Base-by-base conservation (phyloP, 2,329 filamentous ascomycete genomes). In the Thielaviopsis punctulata region DNA sequence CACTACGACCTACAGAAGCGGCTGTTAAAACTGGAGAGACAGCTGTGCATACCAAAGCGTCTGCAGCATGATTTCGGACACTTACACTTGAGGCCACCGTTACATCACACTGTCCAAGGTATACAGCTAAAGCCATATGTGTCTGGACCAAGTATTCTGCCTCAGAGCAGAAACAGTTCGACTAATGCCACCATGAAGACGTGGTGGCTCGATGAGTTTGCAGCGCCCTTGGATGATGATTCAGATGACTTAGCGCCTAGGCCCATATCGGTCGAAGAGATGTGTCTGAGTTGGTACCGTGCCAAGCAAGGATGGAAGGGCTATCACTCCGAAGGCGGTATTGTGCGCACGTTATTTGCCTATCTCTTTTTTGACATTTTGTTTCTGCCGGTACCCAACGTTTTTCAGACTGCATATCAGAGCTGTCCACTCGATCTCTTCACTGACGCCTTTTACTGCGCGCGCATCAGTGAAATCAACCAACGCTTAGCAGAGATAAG, bases 1-100 rank as follows among this genome's bases (percentile, higher is more conserved):
- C 90, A 98, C 62, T 87, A 94, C 61, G 90, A 96, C 60, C 69
- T 98, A 6, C 90, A 96, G 64, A 96, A 95, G 64, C 82, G 92
- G 1, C 77, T 95, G n/a, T 75, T 78, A 48, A 96, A 95, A 66
- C 75, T 98, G 1, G 92, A 98, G 65, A 90, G 80, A 62, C 77
- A 79, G 33, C 71, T 96, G 6, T 87, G 84, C 56, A 77, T 95
- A 21, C 82, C 87, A 0, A 86, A 86, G 61, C 78, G 92, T 19
- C 75, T 86, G 45, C 89, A 96, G 62, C 92, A 98, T 65, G 84
- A 95, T 62, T 98, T 98, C 65, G 80, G 82, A 0, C 88, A 96
- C 64, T 84, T 93, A 3, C 76, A 79, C 36, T 74, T 98, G 2
- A 73, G 77, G 4, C 83, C 84, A 58, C 85, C 92, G 0, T 70